Evolutionary conservation across 2,329 filamentous ascomycete species (phyloP).

Genomic region (Colletotrichum sansevieriae): DNA sequence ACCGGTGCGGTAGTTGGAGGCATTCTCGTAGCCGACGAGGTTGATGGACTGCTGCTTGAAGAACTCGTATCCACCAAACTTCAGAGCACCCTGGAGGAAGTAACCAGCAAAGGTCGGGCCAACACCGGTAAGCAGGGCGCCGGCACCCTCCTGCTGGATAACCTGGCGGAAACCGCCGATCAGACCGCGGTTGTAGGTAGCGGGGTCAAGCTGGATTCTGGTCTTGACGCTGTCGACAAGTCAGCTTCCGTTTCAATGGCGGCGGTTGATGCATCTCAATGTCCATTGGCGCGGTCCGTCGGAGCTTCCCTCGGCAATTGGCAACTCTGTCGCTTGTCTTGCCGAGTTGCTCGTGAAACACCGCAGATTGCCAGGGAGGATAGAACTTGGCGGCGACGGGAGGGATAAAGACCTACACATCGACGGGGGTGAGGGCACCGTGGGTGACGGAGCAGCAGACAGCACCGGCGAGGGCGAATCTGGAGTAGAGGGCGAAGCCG

Average conservation of each 20-base stretch:
- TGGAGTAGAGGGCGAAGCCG: slow-evolving; percentile 83
- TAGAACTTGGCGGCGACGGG: neutral
- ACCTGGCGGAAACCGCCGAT: slow-evolving; percentile 90
- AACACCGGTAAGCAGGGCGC: slow-evolving; percentile 86
- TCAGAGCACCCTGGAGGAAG: slow-evolving; percentile 94
- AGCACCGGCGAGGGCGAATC: slow-evolving; percentile 97
- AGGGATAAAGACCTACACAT: slow-evolving; percentile 84
- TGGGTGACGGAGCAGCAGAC: slow-evolving; percentile 99
- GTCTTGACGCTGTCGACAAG: slow-evolving; percentile 82
- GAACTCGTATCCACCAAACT: slow-evolving; percentile 95
- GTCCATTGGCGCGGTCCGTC: neutral
- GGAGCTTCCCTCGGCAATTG: slow-evolving; percentile 17
- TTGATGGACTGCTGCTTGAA: slow-evolving; percentile 95
- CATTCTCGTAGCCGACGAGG: slow-evolving; percentile 81
- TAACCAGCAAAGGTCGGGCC: slow-evolving; percentile 90
- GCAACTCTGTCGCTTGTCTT: neutral
- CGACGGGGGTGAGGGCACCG: slow-evolving; percentile 95
- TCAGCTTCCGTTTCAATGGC: slow-evolving; percentile 13
- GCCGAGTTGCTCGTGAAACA: slow-evolving; percentile 21
- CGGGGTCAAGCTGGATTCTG: slow-evolving; percentile 91
- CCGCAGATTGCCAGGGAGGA: neutral
- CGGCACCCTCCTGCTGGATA: slow-evolving; percentile 85
- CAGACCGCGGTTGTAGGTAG: slow-evolving; percentile 89
- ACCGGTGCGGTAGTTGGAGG: slow-evolving; percentile 82
- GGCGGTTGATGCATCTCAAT: no score